Base-by-base conservation (phyloP, 176 grass and related monocot species). In the Alloteropsis semialata region DNA sequence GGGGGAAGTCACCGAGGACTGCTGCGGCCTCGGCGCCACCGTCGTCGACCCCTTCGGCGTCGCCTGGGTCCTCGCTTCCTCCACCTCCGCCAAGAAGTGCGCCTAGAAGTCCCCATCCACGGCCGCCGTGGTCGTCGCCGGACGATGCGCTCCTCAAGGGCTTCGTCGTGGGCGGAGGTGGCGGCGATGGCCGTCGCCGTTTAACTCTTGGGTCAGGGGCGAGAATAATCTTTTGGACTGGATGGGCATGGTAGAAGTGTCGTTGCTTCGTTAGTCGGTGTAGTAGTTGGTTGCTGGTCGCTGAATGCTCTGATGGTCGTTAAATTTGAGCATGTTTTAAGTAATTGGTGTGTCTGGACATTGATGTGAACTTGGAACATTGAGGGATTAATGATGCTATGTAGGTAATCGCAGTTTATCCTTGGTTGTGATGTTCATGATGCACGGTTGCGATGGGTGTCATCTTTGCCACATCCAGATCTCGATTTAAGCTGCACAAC, bases 21-120 rank as follows among this genome's bases (percentile, higher is more conserved):
- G 44, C 19, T 66, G 50, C 16, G 84, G 59, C 4, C 19, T 74
- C 1, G 28, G 78, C 10, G 84, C 60, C 33, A 86, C 63, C 44
- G 27, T 94, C 42, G 83, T 91, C 53, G 92, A 94, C 46, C 85
- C 92, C 5, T 91, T 86, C 43, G 85, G 92, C 59, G 69, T 94
- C 13, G 61, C 53, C 53, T 94, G 92, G 92, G 29, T 45, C 28
- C 59, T 94, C 37, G 57, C 42, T 22, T 76, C 81, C 54, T 55
- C 65, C 5, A 60, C 65, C n/a, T 79, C 46, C 66, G 45, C 72
- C 7, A 81, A 69, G 63, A 81, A 81, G 78, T 68, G 78, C 63
- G 78, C 78, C 46, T 81, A 81, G 78, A 25, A 24, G 17, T 0
- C 5, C 17, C 6, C 8, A 5, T 0, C 54, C 8, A 3, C 2